These are phyloP conservation scores for Mortierella sp. DNA, from an alignment of 371 early-diverging fungal genomes.

Conservation along the genomic window DNA sequence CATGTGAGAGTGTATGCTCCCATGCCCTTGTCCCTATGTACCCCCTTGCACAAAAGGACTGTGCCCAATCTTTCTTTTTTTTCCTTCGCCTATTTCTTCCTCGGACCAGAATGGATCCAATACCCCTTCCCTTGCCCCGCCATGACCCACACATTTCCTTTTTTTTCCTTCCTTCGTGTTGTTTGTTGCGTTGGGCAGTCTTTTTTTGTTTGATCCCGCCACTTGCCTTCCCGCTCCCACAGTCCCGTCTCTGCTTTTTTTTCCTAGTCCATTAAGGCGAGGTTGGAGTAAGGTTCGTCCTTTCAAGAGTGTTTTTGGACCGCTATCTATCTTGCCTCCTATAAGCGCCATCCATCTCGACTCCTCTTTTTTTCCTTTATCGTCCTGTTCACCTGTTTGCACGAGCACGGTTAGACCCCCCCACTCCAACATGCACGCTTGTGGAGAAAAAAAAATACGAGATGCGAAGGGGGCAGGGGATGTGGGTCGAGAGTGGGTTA, in stretches of 20 bases:
- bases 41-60: conserved; percentile 8
- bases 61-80: not conserved
- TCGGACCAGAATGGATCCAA: not conserved
- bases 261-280: not conserved
- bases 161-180: not conserved
- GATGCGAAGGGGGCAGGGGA: not conserved
- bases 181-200: not conserved
- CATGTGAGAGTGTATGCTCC: not conserved
- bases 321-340: not conserved
- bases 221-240: conserved; percentile 7
- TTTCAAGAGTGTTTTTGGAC: too few relatives aligned
- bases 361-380: not conserved
- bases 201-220: not conserved
- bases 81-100: not conserved
- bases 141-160: not conserved
- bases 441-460: not conserved
- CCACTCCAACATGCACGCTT: not conserved
- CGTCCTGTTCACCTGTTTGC: not conserved
- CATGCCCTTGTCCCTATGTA: not conserved
- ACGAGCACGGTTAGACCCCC: not conserved
- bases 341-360: not conserved
- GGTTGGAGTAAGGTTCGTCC: not conserved
- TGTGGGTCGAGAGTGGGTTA: not conserved
- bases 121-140: not conserved
- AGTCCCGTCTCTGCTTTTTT: not conserved